Percentiles rank a stretch among this genome's conserved stretches.
phyloP scores from a whole-genome alignment of 208 protist species.

The Novymonas esmeraldas region DNA sequence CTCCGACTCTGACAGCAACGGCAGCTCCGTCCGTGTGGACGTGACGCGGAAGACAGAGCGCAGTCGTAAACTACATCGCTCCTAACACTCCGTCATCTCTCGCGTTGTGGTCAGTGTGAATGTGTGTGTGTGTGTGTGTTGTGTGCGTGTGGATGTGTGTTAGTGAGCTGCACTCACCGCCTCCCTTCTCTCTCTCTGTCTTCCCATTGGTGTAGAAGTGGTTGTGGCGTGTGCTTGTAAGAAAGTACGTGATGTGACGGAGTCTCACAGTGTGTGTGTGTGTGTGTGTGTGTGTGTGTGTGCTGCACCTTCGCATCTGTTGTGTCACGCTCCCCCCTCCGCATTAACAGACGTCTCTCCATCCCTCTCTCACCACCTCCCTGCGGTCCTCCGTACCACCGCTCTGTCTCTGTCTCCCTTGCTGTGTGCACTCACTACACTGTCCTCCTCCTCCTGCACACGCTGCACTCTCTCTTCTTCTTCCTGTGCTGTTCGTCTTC shows the following conservation, averaged over 20 bases:
- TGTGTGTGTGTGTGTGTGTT: too few species aligned
- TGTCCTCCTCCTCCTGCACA: neutral
- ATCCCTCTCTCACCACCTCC: neutral
- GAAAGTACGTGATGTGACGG: too few species aligned
- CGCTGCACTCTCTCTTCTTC: neutral
- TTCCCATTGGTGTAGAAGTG: neutral
- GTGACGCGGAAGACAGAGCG: conserved; percentile 23
- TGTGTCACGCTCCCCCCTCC: neutral
- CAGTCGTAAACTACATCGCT: neutral
- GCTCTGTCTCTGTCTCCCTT: too few species aligned
- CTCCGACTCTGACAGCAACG: conserved; percentile 33
- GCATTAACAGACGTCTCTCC: neutral
- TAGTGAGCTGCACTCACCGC: too few species aligned
- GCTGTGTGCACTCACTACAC: too few species aligned
- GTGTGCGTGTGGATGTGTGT: neutral
- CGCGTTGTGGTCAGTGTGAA: too few species aligned
- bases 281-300: neutral
- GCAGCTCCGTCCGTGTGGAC: conserved; percentile 44
- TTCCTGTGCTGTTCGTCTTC: too few species aligned
- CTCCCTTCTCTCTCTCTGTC: neutral
- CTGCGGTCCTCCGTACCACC: neutral
- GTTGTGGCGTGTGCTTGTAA: too few species aligned
- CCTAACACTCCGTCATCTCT: neutral
- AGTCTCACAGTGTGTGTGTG: too few species aligned
- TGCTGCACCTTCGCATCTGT: neutral